phyloP scores from a whole-genome alignment of 192 early-diverging fungal species.

The Coemansia sp. region DNA sequence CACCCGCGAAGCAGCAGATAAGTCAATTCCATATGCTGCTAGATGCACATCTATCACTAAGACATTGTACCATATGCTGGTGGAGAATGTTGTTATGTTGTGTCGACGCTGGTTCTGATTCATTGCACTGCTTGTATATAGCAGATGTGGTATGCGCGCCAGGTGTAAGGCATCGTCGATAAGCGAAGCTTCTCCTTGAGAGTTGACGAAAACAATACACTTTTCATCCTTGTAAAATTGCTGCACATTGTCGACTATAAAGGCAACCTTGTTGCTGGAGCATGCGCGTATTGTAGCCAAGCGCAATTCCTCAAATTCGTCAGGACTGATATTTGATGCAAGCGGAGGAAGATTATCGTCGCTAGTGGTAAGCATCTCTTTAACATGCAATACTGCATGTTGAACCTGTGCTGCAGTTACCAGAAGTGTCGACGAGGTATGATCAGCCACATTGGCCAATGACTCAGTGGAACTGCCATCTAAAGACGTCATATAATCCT shows the following conservation, averaged over 20 bases:
- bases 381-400: constrained; percentile 9
- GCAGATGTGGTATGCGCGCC: constrained; percentile 37
- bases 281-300: constrained; percentile 4
- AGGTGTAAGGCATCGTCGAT: constrained; percentile 38
- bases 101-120: constrained; percentile 45
- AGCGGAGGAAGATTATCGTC: constrained; percentile 36
- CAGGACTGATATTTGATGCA: constrained; percentile 26
- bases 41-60: constrained; percentile 52
- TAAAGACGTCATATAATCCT: not conserved
- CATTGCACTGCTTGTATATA: constrained; percentile 41
- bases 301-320: constrained; percentile 29
- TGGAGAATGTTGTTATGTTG: constrained; percentile 51
- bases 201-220: constrained; percentile 48
- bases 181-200: constrained; percentile 19
- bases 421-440: not conserved
- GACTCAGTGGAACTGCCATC: not conserved
- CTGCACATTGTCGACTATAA: constrained; percentile 24
- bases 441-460: not conserved
- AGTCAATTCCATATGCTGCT: constrained; percentile 76
- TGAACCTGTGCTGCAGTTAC: constrained; percentile 26
- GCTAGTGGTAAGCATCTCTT: constrained; percentile 16
- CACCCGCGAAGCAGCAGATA: constrained; percentile 69
- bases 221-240: constrained; percentile 36
- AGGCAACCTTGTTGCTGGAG: constrained; percentile 43
- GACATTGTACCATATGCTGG: constrained; percentile 40